phyloP scores from a whole-genome alignment of 2,329 filamentous ascomycete genomes.

The Aspergillus pseudotamarii region DNA sequence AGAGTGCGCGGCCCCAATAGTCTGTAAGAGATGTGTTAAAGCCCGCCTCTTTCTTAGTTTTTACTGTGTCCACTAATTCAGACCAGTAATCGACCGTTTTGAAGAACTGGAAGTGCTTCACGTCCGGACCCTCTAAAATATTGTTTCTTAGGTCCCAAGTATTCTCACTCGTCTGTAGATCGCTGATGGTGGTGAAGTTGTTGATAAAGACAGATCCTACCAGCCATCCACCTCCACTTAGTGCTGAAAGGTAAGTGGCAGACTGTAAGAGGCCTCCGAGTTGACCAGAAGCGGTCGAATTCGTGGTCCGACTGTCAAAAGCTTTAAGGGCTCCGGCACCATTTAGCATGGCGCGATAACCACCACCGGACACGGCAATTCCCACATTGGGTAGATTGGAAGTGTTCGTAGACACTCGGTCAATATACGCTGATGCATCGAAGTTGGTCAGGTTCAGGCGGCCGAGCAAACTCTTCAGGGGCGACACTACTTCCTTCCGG shows the following conservation, averaged over 20 bases:
- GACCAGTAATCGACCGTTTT: constrained; percentile 62
- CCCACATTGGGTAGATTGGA: constrained; percentile 70
- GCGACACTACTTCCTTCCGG: constrained; percentile 70
- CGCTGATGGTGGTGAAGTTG: constrained; percentile 73
- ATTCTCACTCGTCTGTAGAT: constrained; percentile 27
- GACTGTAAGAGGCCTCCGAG: constrained; percentile 81
- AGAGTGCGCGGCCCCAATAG: constrained; percentile 61
- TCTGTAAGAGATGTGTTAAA: constrained; percentile 77
- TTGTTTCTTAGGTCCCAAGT: constrained; percentile 36
- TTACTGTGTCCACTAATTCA: neutral
- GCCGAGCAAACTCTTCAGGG: constrained; percentile 72
- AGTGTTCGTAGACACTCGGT: constrained; percentile 57
- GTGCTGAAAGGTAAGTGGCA: constrained; percentile 76
- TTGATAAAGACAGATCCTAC: constrained; percentile 78
- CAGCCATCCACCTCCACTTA: constrained; percentile 85
- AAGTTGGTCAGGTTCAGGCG: constrained; percentile 75
- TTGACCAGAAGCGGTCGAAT: constrained; percentile 65
- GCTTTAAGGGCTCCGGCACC: constrained; percentile 79
- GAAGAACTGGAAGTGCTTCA: constrained; percentile 40
- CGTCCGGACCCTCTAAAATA: constrained; percentile 52
- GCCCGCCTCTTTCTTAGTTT: constrained; percentile 61
- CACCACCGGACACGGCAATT: constrained; percentile 80
- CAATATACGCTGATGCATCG: constrained; percentile 73
- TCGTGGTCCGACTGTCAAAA: constrained; percentile 72
- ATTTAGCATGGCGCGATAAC: constrained; percentile 81